phyloP scores from a whole-genome alignment of 1,139 yeast genomes.

The Candida sojae region DNA sequence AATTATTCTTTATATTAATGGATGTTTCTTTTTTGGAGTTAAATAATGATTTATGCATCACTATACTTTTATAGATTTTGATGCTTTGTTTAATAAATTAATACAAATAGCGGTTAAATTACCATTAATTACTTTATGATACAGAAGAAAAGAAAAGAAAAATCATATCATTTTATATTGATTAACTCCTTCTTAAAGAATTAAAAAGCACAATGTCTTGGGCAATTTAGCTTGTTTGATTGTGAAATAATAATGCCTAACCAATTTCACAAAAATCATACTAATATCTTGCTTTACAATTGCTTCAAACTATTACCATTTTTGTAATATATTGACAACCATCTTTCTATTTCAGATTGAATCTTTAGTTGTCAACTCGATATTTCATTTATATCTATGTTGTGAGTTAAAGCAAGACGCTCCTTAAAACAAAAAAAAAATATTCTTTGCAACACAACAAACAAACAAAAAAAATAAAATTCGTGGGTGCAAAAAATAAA shows the following conservation, averaged over 20 bases:
- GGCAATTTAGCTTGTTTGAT: background rate
- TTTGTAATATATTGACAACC: slow-evolving; percentile 1
- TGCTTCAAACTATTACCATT: background rate
- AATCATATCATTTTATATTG: background rate
- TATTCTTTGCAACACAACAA: no score
- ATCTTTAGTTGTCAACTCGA: slow-evolving; percentile 2
- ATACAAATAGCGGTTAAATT: background rate
- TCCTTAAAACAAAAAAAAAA: background rate
- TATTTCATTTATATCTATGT: background rate
- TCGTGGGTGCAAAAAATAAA: slow-evolving; percentile 1
- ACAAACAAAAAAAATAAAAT: background rate
- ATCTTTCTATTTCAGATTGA: background rate
- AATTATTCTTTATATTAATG: background rate
- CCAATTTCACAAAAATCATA: background rate
- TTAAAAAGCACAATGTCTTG: background rate
- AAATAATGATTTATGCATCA: background rate
- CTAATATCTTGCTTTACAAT: background rate
- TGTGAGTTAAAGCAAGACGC: background rate
- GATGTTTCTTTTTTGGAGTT: background rate
- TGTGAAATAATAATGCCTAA: no score
- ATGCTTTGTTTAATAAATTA: background rate
- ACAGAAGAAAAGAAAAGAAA: no score
- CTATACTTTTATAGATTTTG: background rate
- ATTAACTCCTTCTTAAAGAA: background rate
- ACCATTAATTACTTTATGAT: background rate